These are phyloP conservation scores for Yarrowia deformans DNA, from an alignment of 805 yeast species.

Conservation along the genomic window DNA sequence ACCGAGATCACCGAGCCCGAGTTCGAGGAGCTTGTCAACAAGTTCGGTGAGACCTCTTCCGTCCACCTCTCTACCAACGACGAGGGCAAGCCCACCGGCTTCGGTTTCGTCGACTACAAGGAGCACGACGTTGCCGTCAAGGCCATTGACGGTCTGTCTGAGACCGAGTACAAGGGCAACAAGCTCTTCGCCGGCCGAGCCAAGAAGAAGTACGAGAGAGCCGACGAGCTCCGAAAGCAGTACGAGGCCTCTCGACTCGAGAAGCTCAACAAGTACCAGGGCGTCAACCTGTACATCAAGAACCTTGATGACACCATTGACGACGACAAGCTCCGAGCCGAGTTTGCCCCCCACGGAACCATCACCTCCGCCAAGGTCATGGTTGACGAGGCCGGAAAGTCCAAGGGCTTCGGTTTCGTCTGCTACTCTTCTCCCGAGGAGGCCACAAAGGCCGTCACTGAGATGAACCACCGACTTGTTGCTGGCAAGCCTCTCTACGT, in stretches of 20 bases:
- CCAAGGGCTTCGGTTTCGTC: conserved; percentile 98
- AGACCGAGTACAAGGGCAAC: conserved; percentile 83
- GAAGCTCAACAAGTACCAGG: conserved; percentile 92
- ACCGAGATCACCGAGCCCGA: conserved; percentile 62
- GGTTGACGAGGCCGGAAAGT: conserved; percentile 92
- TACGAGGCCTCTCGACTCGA: conserved; percentile 91
- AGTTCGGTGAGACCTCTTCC: conserved; percentile 84
- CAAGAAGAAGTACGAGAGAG: conserved; percentile 97
- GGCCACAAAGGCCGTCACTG: conserved; percentile 97
- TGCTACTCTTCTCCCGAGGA: conserved; percentile 98
- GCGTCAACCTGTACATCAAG: conserved; percentile 95
- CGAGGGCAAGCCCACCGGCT: conserved; percentile 91
- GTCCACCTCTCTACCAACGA: conserved; percentile 78
- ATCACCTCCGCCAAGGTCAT: conserved; percentile 96
- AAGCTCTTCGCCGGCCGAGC: conserved; percentile 96
- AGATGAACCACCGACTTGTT: conserved; percentile 97
- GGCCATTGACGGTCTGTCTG: conserved; percentile 93
- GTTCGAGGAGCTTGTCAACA: conserved; percentile 72
- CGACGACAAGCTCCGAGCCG: conserved; percentile 90
- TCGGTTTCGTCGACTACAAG: conserved; percentile 93
- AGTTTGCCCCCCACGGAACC: conserved; percentile 90
- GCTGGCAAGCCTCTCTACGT: conserved; percentile 96
- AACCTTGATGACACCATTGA: conserved; percentile 93
- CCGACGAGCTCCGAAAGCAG: conserved; percentile 93
- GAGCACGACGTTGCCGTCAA: conserved; percentile 84